These are phyloP conservation scores for Penicillium sp. DNA, from an alignment of 2,329 filamentous ascomycete genomes.

Conservation along the genomic window DNA sequence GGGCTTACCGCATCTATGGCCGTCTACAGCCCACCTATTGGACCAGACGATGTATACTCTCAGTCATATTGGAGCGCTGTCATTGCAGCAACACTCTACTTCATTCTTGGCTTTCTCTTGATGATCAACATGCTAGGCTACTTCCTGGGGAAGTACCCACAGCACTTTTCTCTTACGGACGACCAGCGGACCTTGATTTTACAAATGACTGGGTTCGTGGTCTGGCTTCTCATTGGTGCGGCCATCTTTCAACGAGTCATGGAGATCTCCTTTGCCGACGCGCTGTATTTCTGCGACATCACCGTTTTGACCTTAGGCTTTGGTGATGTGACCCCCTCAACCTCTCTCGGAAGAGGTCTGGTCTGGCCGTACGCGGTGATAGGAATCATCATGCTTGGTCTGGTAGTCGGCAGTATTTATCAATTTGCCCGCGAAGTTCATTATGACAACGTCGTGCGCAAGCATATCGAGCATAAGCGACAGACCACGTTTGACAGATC, in stretches of 20 bases:
- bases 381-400: conserved; percentile 80
- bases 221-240: conserved; percentile 78
- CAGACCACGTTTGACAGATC: conserved; percentile 57
- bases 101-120: conserved; percentile 74
- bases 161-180: conserved; percentile 75
- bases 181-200: conserved; percentile 86
- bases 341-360: conserved; percentile 65
- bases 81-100: conserved; percentile 77
- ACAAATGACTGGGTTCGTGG: conserved; percentile 82
- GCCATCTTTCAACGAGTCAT: conserved; percentile 74
- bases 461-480: conserved; percentile 59
- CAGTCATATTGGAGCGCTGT: conserved; percentile 88
- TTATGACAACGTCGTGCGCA: conserved; percentile 63
- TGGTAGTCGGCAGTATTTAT: conserved; percentile 79
- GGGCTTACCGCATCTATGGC: conserved; percentile 68
- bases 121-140: conserved; percentile 80
- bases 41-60: conserved; percentile 61
- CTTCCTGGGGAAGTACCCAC: conserved; percentile 70
- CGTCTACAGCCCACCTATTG: conserved; percentile 56
- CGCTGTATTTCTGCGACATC: conserved; percentile 77
- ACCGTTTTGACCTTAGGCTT: conserved; percentile 64
- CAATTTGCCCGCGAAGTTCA: conserved; percentile 64
- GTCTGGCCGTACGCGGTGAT: conserved; percentile 82
- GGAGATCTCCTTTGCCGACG: conserved; percentile 74
- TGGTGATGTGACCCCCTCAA: conserved; percentile 61